Conservation (phyloP, 1,284 basidiomycete species). For the Naganishia cerealis region DNA sequence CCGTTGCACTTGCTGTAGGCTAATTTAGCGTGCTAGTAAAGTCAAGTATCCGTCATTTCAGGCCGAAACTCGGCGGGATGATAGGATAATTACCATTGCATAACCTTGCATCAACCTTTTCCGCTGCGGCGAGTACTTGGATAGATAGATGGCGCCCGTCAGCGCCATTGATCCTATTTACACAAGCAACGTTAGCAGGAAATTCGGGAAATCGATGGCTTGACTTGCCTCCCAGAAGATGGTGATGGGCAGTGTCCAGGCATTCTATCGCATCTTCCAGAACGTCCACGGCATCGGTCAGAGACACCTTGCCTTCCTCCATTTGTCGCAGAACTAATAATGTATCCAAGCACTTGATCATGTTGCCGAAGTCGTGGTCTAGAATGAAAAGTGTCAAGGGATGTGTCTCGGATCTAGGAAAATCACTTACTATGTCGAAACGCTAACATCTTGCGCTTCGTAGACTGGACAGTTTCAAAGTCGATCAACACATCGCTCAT, state of each 20-base stretch:
- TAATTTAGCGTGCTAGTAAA: constrained; percentile 9
- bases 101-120: constrained; percentile 9
- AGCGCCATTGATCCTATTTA: constrained; percentile 10
- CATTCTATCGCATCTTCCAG: constrained; percentile 36
- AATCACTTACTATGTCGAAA: constrained; percentile 26
- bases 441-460: constrained; percentile 10
- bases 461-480: background rate
- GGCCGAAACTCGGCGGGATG: background rate
- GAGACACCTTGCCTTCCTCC: background rate
- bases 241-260: constrained; percentile 14
- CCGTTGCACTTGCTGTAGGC: constrained; percentile 12
- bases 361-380: constrained; percentile 33
- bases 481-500: constrained; percentile 3
- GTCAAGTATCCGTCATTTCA: background rate
- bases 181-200: background rate
- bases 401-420: background rate
- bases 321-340: constrained; percentile 22
- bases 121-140: background rate
- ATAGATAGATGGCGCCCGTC: constrained; percentile 7
- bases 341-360: constrained; percentile 34
- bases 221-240: constrained; percentile 16
- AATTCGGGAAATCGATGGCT: too few relatives aligned
- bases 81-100: constrained; percentile 1
- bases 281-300: constrained; percentile 24
- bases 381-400: background rate